Base-by-base conservation (phyloP, 441 rosid species). In the Syzygium malaccense region DNA sequence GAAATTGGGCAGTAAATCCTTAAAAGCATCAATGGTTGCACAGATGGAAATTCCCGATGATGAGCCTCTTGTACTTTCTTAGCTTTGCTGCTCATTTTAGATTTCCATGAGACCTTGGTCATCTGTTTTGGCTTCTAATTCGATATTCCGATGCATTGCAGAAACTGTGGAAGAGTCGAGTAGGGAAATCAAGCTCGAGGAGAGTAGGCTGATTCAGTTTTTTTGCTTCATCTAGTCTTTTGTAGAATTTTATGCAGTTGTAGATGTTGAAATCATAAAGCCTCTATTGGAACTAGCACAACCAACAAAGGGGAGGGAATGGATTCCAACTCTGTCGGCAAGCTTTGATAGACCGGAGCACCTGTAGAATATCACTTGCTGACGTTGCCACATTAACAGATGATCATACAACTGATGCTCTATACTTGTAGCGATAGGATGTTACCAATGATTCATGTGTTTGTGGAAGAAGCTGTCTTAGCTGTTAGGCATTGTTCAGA, bases 141-240 rank as follows among this genome's bases (percentile, higher is more conserved):
- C 86, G 85, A 89, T 85, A 17, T 85, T 78, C 79, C 37, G 85
- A 54, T 49, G 88, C 45, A 48, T 90, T 92, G 96, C 98, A 98
- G 99, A 94, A 96, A 90, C 93, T 93, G 45, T 98, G 99, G 99
- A 95, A 91, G 94, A 93, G 90, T 75, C 96, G 96, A 91, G 96
- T 90, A 85, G 94, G 92, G 18, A 98, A 94, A 89, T 88, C 96
- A 86, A 91, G 91, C 93, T 93, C 92, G 26, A 91, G 86, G 92
- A 89, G 91, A 88, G 91, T 90, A 88, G 87, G 86, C 68, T 92
- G 86, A 91, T 90, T 91, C 80, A 89, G 89, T 89, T 88, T 55
- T 71, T 53, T 86, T 64, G n/a, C 62, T 14, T 26, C 80, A 88
- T 79, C 83, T 51, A 87, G 48, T 28, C 49, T 66, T 86, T 20